These are phyloP conservation scores for Fusarium lyarnte DNA, from an alignment of 2,329 filamentous ascomycete species.

Conservation along the genomic window DNA sequence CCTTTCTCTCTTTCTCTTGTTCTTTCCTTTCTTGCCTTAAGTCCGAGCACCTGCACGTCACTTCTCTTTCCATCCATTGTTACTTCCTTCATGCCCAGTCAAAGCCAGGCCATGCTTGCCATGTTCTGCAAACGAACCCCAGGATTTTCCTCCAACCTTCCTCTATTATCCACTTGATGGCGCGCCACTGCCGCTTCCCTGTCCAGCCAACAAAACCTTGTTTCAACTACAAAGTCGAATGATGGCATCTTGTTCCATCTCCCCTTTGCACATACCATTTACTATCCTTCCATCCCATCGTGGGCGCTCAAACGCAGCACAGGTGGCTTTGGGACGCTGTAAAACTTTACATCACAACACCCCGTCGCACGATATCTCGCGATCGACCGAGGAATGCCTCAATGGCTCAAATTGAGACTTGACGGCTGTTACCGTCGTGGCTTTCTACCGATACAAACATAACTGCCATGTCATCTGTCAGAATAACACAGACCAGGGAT, in stretches of 20 bases:
- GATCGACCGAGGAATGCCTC: background rate
- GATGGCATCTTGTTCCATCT: background rate
- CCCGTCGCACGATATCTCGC: background rate
- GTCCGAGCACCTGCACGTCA: conserved; percentile 21
- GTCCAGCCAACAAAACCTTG: conserved; percentile 38
- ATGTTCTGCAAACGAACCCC: conserved; percentile 1
- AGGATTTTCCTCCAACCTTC: conserved; percentile 15
- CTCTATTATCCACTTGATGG: conserved; percentile 32
- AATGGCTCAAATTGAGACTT: background rate
- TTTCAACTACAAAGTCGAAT: conserved; percentile 27
- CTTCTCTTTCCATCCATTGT: background rate
- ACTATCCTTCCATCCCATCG: background rate
- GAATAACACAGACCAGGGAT: background rate
- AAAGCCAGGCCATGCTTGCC: conserved; percentile 11
- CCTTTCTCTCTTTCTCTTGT: background rate
- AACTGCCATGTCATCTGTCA: conserved; percentile 51
- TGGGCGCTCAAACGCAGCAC: background rate
- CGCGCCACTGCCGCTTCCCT: conserved; percentile 33
- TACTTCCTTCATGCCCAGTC: background rate
- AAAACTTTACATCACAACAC: background rate
- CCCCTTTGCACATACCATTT: background rate
- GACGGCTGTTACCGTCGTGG: conserved; percentile 45
- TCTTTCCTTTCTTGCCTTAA: background rate
- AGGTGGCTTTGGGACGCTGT: background rate
- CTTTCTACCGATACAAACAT: conserved; percentile 71